phyloP scores from a whole-genome alignment of 1,139 yeast genomes.

The Diutina sp. region DNA sequence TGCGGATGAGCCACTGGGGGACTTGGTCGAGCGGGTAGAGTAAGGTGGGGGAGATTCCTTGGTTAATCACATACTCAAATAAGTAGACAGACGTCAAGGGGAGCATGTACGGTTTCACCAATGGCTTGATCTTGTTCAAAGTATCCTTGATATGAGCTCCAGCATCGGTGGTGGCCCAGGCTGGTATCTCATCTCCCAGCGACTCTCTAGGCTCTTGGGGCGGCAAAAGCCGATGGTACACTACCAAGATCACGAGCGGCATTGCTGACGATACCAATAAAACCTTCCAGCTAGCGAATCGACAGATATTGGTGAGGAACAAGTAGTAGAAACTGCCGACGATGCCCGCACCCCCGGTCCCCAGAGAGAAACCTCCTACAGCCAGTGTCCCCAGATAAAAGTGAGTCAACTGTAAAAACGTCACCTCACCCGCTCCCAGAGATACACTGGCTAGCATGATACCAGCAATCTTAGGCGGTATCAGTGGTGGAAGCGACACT shows the following conservation, averaged over 20 bases:
- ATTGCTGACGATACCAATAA: constrained; percentile 20
- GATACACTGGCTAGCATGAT: constrained; percentile 73
- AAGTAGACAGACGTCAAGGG: constrained; percentile 78
- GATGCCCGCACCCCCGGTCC: constrained; percentile 93
- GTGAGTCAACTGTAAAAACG: constrained; percentile 79
- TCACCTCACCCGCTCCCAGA: constrained; percentile 83
- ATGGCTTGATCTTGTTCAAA: constrained; percentile 28
- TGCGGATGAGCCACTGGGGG: constrained; percentile 44
- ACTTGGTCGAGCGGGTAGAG: constrained; percentile 59
- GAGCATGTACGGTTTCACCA: constrained; percentile 61
- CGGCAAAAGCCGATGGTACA: constrained; percentile 19
- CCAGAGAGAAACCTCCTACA: constrained; percentile 80
- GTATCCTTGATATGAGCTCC: constrained; percentile 22
- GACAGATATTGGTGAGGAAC: constrained; percentile 25
- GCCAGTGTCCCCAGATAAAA: constrained; percentile 38
- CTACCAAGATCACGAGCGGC: constrained; percentile 23
- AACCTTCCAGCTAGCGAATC: constrained; percentile 17
- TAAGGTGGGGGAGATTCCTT: constrained; percentile 81
- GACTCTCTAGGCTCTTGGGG: neutral
- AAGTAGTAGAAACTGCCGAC: constrained; percentile 50
- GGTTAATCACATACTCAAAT: constrained; percentile 81
- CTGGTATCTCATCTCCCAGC: neutral
- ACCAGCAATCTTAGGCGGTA: constrained; percentile 42
- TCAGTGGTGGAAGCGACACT: constrained; percentile 33
- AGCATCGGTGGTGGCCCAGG: neutral